Conservation (phyloP, 2,329 filamentous ascomycete species). For the Fusarium heterosporum region DNA sequence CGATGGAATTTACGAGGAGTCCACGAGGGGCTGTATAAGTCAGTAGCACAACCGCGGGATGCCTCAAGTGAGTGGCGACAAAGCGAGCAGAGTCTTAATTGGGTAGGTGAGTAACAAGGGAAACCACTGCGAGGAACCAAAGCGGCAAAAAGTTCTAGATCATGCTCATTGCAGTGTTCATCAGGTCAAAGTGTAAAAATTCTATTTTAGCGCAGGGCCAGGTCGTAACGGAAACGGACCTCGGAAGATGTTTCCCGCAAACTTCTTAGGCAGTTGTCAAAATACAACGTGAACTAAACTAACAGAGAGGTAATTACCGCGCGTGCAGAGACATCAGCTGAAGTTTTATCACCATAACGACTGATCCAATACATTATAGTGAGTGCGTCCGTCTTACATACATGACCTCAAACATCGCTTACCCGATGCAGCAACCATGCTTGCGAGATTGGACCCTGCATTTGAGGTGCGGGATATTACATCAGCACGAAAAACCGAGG, state of each 20-base stretch:
- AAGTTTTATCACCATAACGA: not conserved
- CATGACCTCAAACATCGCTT: not conserved
- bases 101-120: not conserved
- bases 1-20: conserved; percentile 1
- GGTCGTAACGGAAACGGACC: not conserved
- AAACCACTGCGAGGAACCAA: not conserved
- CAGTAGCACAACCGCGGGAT: not conserved
- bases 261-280: not conserved
- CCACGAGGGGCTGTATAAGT: conserved; percentile 12
- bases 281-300: not conserved
- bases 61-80: not conserved
- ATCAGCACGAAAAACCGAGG: not conserved
- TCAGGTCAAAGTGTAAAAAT: not conserved
- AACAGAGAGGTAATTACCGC: not conserved
- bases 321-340: not conserved
- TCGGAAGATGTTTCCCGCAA: not conserved
- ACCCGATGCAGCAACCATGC: not conserved
- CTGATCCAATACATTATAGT: not conserved
- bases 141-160: not conserved
- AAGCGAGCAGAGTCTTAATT: not conserved
- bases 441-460: not conserved
- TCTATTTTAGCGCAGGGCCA: not conserved
- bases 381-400: not conserved
- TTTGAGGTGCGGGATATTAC: not conserved
- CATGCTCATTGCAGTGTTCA: not conserved